Evolutionary conservation across 2,329 filamentous ascomycete genomes (phyloP).

Genomic region (Fusarium tupiense): DNA sequence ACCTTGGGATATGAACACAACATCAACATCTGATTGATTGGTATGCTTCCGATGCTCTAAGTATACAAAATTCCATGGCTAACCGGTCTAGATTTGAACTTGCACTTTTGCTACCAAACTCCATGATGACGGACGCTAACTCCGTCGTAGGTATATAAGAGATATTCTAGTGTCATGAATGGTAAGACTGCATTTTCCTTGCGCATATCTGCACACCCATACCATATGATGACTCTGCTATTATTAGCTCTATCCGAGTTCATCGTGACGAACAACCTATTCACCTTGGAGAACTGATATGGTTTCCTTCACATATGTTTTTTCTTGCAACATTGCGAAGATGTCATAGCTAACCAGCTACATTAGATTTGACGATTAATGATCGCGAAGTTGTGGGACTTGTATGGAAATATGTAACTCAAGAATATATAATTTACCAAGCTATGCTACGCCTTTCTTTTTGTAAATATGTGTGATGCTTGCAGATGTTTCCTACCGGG

Average conservation of each 20-base stretch:
- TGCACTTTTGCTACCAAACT: not conserved
- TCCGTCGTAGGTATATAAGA: slow-evolving; percentile 13
- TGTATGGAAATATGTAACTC: not conserved
- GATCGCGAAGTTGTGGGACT: not conserved
- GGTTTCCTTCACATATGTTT: slow-evolving; percentile 20
- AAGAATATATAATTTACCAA: not conserved
- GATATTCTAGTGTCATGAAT: not conserved
- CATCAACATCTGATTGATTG: slow-evolving; percentile 64
- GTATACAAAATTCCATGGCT: not conserved
- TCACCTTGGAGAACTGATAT: slow-evolving; percentile 73
- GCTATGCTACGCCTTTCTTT: not conserved
- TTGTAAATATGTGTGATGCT: not conserved
- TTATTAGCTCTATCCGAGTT: slow-evolving; percentile 61
- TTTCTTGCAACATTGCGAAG: not conserved
- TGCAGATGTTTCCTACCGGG: not conserved
- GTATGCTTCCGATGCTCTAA: slow-evolving; percentile 41
- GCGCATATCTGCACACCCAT: slow-evolving; percentile 2
- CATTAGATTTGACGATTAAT: not conserved
- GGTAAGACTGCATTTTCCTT: slow-evolving; percentile 23
- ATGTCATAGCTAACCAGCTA: slow-evolving; percentile 16
- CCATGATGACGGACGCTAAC: slow-evolving; percentile 23
- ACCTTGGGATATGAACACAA: slow-evolving; percentile 63
- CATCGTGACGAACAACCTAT: slow-evolving; percentile 63
- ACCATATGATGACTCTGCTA: slow-evolving; percentile 61
- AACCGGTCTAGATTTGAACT: slow-evolving; percentile 21